Conservation (phyloP, 129 eudicot species). For the Artemisia tridentata region DNA sequence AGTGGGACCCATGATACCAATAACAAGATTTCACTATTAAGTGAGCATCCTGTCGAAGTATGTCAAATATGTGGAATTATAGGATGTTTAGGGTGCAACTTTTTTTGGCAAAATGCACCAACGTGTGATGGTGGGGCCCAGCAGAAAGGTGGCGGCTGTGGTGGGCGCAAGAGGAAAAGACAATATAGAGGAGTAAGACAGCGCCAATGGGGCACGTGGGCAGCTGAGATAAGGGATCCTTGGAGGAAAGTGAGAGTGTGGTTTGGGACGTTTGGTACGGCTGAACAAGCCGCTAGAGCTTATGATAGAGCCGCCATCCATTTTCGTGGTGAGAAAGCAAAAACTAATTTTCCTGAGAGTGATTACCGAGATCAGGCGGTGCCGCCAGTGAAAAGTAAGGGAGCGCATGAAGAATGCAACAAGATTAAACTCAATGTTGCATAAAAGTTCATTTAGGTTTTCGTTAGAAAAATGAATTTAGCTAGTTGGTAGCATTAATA, state of each 20-base stretch:
- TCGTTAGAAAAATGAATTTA: too few relatives aligned
- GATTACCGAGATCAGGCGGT: slow-evolving; percentile 22
- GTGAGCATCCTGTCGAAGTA: slow-evolving; percentile 19
- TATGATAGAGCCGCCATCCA: slow-evolving; percentile 51
- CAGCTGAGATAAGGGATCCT: slow-evolving; percentile 56
- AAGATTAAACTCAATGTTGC: too few relatives aligned
- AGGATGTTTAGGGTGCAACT: slow-evolving; percentile 32
- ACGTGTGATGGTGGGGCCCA: neutral
- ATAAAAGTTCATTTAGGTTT: too few relatives aligned
- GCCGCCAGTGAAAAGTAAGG: slow-evolving; percentile 1
- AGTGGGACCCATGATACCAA: neutral
- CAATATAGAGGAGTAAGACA: slow-evolving; percentile 35
- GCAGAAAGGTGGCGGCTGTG: neutral
- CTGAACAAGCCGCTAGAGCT: slow-evolving; percentile 52
- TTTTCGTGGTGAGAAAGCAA: slow-evolving; percentile 51
- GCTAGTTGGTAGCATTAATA: too few relatives aligned
- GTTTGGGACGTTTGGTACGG: slow-evolving; percentile 52
- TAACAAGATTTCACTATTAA: neutral
- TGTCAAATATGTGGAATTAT: slow-evolving; percentile 20
- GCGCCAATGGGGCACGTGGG: slow-evolving; percentile 43
- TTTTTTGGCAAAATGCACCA: slow-evolving; percentile 23
- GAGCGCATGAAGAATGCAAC: too few relatives aligned
- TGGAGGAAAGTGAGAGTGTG: slow-evolving; percentile 36
- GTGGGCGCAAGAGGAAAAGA: slow-evolving; percentile 24
- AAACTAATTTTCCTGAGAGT: slow-evolving; percentile 44